Evolutionary conservation across 768 basidiomycete genomes (phyloP).

Genomic region (Nevesoporus exiguus): DNA sequence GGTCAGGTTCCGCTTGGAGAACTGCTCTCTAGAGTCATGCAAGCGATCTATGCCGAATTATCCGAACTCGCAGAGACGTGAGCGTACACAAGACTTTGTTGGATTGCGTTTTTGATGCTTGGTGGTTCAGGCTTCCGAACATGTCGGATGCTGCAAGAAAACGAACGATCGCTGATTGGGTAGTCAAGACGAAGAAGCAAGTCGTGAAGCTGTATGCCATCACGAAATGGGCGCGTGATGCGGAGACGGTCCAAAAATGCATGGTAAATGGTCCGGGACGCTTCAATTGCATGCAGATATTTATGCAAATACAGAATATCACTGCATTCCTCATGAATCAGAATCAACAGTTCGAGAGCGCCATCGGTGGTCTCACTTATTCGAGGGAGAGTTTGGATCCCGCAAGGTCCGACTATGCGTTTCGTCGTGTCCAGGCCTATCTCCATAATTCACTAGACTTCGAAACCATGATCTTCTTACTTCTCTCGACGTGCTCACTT

Average conservation of each 20-base stretch:
- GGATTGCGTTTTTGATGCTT: constrained; percentile 1
- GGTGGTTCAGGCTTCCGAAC: constrained; percentile 57
- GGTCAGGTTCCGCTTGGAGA: constrained; percentile 74
- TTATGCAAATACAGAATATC: constrained; percentile 57
- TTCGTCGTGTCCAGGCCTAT: not conserved
- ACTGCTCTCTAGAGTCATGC: constrained; percentile 70
- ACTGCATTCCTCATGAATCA: constrained; percentile 84
- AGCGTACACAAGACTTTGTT: constrained; percentile 24
- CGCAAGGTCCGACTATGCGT: constrained; percentile 55
- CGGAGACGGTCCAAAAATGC: constrained; percentile 79
- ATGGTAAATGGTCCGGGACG: constrained; percentile 48
- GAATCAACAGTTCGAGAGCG: constrained; percentile 77
- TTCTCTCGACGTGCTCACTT: constrained; percentile 83
- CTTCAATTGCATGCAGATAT: not conserved
- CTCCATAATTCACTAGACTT: constrained; percentile 45
- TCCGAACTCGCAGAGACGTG: constrained; percentile 86
- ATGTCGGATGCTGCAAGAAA: constrained; percentile 82
- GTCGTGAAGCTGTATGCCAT: constrained; percentile 86
- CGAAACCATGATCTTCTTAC: constrained; percentile 93
- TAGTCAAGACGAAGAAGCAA: constrained; percentile 87
- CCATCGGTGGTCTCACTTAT: constrained; percentile 58
- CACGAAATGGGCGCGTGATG: constrained; percentile 83
- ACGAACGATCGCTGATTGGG: constrained; percentile 81
- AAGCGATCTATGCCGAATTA: constrained; percentile 79
- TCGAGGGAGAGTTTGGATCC: constrained; percentile 69